These are phyloP conservation scores for Bretschneidera sinensis DNA, from an alignment of 345 rosid genomes.

Conservation along the genomic window DNA sequence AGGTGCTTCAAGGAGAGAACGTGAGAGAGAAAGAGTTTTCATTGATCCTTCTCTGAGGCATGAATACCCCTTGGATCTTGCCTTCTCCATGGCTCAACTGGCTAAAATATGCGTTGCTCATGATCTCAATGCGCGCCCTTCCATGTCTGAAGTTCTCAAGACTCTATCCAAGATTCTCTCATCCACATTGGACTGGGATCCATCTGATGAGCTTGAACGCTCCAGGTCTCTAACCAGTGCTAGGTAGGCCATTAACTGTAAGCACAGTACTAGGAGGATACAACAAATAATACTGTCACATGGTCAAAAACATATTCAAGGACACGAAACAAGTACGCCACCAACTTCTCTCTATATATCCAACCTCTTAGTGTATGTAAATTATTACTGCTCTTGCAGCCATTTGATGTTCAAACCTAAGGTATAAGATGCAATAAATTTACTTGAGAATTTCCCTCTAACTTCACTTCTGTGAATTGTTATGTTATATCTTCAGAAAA, in stretches of 20 bases:
- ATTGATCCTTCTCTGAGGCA: slow-evolving; percentile 53
- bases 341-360: no score
- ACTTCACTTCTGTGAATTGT: no score
- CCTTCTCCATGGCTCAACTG: slow-evolving; percentile 70
- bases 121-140: slow-evolving; percentile 63
- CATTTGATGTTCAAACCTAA: no score
- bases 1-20: slow-evolving; percentile 67
- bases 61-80: slow-evolving; percentile 77
- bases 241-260: slow-evolving; percentile 16
- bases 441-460: no score
- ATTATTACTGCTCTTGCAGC: no score
- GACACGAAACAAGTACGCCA: no score
- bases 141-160: slow-evolving; percentile 42
- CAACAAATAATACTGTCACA: neutral
- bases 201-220: slow-evolving; percentile 52
- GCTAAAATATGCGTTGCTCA: slow-evolving; percentile 57
- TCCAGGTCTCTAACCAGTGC: slow-evolving; percentile 36
- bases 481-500: no score
- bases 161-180: slow-evolving; percentile 70
- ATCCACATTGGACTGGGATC: slow-evolving; percentile 83
- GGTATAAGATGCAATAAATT: no score
- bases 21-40: slow-evolving; percentile 61
- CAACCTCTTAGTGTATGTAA: no score
- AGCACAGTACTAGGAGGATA: no score
- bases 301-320: neutral